Evolutionary conservation across 331 rosid genomes (phyloP), one percentile per base, ranked within the genome.

Genomic region (Saraca asoca): DNA sequence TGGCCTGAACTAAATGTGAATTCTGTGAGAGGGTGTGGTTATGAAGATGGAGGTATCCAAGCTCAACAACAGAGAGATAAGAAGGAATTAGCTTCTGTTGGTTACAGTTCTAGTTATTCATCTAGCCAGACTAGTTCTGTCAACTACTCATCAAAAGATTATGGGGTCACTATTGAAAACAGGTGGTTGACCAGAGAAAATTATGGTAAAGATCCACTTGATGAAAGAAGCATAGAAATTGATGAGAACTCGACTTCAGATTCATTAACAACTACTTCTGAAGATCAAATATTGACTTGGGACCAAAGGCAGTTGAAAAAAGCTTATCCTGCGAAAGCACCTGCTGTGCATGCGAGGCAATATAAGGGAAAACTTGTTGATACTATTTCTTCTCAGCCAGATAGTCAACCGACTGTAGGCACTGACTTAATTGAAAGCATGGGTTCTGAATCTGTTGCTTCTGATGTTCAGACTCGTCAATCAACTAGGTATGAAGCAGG

Each of bases 1-100:
- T 85, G 85, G 86, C 78, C 75, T 43, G 86, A 78, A 66, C 86
- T 78, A 54, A 81, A 80, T 51, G 70, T 75, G 68, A 78, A 62
- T 52, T 66, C 81, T 55, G 5, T 69, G 66, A 80, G 51, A 35
- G 79, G 77, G 50, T 69, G 62, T 77, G 85, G 72, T 58, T 62
- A 44, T 7, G 86, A 80, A 49, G 75, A 84, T 72, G 87, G 76
- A 62, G 74, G 74, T 71, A 60, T 57, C 48, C 85, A 83, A 71
- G 58, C 71, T 77, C 75, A 41, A 58, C 78, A 51, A 29, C 69
- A 75, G 18, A 80, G 80, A 69, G 81, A 77, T 58, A 85, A 64
- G 67, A 82, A 72, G 39, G 80, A 64, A 69, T 71, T 79, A 9
- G 69, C 79, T 46, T 73, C 82, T n/a, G 72, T 45, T 74, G 85